Base-by-base conservation (phyloP, 2,329 filamentous ascomycete species). In the Microsporum audouinii region DNA sequence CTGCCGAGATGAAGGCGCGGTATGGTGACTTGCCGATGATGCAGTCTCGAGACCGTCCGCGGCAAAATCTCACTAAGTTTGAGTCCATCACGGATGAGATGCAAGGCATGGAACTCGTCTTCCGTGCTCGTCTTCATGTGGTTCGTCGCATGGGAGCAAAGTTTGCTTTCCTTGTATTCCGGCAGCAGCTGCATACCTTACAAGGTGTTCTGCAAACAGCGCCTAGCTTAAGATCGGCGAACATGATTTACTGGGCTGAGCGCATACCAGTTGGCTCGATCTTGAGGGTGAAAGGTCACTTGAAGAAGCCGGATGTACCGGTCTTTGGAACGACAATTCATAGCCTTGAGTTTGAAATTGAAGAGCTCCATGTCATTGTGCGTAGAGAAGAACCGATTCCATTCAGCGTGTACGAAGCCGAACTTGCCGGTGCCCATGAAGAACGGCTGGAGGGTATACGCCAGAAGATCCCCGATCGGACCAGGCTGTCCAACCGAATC, bases 171-270 rank as follows among this genome's bases (percentile, higher is more conserved):
- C 77, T 96, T 49, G 82, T 95, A 62, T 87, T 96, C 70, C 86
- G 91, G 60, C 89, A 96, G 74, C 88, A 91, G 75, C 85, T 88
- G 10, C 80, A 83, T 65, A 94, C 90, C 29, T 84, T 96, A 58
- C 91, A 96, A 73, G 91, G 89, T 64, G 88, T 96, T 2, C 78
- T 96, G 45, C 78, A 84, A 27, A 76, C 79, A 63, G 78, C 82
- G 65, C 77, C 84, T 65, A 82, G 84, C 5, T 77, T 78, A 56
- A 80, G 88, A 8, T 87, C 87, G 1, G 80, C 84, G 62, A 82
- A 88, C 68, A 92, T 96, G 81, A 80, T 96, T 33, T 86, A 88
- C 70, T 95, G 90, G 88, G 88, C 89, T 2, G 88, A 95, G 74
- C 89, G 89, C 70, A 78, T 96, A 53, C 85, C 87, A 60, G 78